Conservation (phyloP, 768 basidiomycete species). For the Xanthoconium purpureum region DNA sequence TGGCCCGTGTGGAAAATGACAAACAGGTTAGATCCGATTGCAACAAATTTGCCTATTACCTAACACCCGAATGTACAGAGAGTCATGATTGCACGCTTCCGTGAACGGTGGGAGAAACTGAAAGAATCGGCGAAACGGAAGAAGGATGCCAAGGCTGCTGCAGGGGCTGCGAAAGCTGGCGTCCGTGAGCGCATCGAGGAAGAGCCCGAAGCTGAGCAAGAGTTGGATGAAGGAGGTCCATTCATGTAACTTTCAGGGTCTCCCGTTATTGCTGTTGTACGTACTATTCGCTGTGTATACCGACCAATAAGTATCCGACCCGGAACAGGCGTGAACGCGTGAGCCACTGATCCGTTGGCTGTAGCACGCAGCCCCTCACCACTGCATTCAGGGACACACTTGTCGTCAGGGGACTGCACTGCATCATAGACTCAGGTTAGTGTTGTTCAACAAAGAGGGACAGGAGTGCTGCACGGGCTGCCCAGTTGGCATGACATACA, state of each 20-base stretch:
- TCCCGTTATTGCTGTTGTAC: conserved; percentile 5
- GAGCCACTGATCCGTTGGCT: background rate
- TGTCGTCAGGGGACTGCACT: background rate
- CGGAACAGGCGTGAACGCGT: background rate
- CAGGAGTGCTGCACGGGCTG: no score
- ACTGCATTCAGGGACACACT: background rate
- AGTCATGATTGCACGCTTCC: conserved; percentile 77
- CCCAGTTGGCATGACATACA: no score
- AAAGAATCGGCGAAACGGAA: conserved; percentile 87
- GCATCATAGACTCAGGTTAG: background rate
- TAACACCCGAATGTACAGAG: conserved; percentile 47
- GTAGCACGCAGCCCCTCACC: no score
- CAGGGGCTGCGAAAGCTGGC: conserved; percentile 41
- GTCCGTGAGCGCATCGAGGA: conserved; percentile 69
- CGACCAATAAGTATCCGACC: background rate
- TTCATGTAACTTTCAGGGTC: background rate
- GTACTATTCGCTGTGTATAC: conserved; percentile 12
- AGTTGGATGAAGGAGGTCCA: conserved; percentile 32
- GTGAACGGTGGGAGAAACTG: conserved; percentile 85
- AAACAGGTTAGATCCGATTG: conserved; percentile 58
- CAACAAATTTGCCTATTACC: conserved; percentile 3
- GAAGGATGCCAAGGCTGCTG: conserved; percentile 65
- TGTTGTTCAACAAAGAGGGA: no score
- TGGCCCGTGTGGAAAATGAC: conserved; percentile 67
- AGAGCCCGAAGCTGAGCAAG: conserved; percentile 66